Percentiles rank a stretch among this genome's conserved stretches.
These are phyloP conservation scores for Metschnikowia proteae DNA, from an alignment of 805 yeast genomes.

Conservation along the genomic window DNA sequence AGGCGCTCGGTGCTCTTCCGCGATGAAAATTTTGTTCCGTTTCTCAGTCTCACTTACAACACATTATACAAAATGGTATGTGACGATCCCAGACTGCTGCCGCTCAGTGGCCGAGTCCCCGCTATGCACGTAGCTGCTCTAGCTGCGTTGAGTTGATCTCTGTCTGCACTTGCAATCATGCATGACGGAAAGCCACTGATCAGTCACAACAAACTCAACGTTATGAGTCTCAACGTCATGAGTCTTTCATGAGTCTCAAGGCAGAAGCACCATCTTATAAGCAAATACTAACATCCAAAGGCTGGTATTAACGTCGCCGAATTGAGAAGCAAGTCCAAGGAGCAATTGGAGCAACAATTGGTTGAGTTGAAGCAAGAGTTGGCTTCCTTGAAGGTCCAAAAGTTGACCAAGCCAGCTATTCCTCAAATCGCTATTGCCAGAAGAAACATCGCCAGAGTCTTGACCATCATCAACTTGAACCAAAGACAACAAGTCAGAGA, in stretches of 20 bases:
- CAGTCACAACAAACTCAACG: too few relatives aligned
- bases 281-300: slow-evolving; percentile 37
- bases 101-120: too few relatives aligned
- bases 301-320: slow-evolving; percentile 94
- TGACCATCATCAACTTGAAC: slow-evolving; percentile 94
- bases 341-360: slow-evolving; percentile 90
- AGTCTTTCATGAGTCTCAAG: neutral
- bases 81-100: neutral
- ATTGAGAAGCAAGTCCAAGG: slow-evolving; percentile 95
- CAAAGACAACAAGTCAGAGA: slow-evolving; percentile 94
- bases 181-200: too few relatives aligned
- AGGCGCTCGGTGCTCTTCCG: slow-evolving; percentile 7
- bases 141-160: too few relatives aligned
- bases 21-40: slow-evolving; percentile 18
- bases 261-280: neutral
- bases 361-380: slow-evolving; percentile 95
- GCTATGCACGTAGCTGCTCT: too few relatives aligned
- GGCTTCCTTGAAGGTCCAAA: slow-evolving; percentile 93
- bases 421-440: slow-evolving; percentile 97
- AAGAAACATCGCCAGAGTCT: slow-evolving; percentile 97
- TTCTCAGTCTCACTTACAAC: slow-evolving; percentile 12
- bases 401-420: slow-evolving; percentile 84
- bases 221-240: neutral
- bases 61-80: slow-evolving; percentile 23
- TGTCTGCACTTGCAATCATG: too few relatives aligned